Evolutionary conservation across 1,284 basidiomycete species (phyloP).

Genomic region (Heterobasidion occidentale): DNA sequence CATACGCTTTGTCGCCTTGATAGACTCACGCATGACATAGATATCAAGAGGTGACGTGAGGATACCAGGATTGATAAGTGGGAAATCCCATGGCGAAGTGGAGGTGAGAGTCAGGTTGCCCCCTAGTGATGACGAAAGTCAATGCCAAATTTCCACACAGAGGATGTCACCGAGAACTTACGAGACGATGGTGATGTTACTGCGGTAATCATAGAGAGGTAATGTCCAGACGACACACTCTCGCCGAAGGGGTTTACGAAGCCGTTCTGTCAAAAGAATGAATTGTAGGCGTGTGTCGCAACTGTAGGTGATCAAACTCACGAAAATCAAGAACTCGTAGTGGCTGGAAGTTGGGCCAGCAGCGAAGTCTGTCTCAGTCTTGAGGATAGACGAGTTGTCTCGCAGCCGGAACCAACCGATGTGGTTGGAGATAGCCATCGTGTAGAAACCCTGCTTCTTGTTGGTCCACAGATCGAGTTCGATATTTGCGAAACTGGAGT

Average conservation of each 20-base stretch:
- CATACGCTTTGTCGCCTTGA: slow-evolving; percentile 9
- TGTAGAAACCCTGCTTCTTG: slow-evolving; percentile 9
- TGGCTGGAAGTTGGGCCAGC: slow-evolving; percentile 20
- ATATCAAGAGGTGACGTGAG: slow-evolving; percentile 12
- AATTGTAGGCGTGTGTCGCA: neutral
- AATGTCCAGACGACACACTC: slow-evolving; percentile 12
- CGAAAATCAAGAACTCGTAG: slow-evolving; percentile 8
- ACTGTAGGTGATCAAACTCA: neutral
- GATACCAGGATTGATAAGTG: slow-evolving; percentile 15
- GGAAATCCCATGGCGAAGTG: slow-evolving; percentile 13
- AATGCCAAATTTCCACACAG: slow-evolving; percentile 6
- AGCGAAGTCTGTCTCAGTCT: slow-evolving; percentile 24
- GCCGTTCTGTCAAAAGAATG: slow-evolving; percentile 3
- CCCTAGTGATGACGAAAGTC: slow-evolving; percentile 9
- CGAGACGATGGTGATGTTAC: slow-evolving; percentile 16
- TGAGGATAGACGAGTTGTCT: slow-evolving; percentile 20
- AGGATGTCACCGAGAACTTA: neutral
- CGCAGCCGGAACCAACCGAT: slow-evolving; percentile 24
- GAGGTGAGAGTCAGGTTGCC: slow-evolving; percentile 17
- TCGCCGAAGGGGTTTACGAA: slow-evolving; percentile 6
- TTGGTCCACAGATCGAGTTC: slow-evolving; percentile 10
- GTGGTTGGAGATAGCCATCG: slow-evolving; percentile 7
- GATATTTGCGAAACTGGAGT: slow-evolving; percentile 8
- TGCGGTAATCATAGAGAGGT: slow-evolving; percentile 12
- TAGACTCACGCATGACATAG: slow-evolving; percentile 8